Conservation (phyloP, 1,284 basidiomycete species). For the Rhodotorula sp. region DNA sequence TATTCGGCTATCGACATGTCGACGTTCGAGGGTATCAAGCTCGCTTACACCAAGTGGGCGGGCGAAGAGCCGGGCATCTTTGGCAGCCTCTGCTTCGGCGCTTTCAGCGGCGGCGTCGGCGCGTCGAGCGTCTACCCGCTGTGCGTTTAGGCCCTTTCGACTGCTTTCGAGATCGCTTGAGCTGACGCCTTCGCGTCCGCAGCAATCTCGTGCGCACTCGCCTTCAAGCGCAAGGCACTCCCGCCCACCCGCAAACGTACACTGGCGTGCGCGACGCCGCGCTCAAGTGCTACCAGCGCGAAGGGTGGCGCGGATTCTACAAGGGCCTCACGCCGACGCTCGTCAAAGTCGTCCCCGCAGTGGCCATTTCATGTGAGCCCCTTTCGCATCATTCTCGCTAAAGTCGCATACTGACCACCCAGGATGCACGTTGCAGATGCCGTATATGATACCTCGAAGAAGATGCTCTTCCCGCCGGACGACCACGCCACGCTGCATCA, state of each 20-base stretch:
- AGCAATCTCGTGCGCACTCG: constrained; percentile 92
- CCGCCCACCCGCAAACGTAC: constrained; percentile 86
- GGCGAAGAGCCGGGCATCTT: constrained; percentile 52
- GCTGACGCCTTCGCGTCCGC: constrained; percentile 45
- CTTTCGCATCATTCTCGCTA: neutral
- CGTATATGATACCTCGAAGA: constrained; percentile 40
- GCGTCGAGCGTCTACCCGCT: constrained; percentile 67
- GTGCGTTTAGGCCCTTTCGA: neutral
- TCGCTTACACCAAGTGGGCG: constrained; percentile 52
- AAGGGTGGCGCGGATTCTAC: constrained; percentile 95
- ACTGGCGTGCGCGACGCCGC: constrained; percentile 84
- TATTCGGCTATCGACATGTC: constrained; percentile 53
- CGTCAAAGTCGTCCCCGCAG: constrained; percentile 79
- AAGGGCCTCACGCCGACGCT: constrained; percentile 57
- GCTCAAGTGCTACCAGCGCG: constrained; percentile 73
- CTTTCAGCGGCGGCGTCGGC: constrained; percentile 52
- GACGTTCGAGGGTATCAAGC: constrained; percentile 54
- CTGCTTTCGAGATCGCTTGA: too few species aligned
- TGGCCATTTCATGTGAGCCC: constrained; percentile 71
- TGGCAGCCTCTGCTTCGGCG: constrained; percentile 52
- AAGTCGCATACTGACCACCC: too few species aligned
- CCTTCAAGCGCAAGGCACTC: constrained; percentile 91
- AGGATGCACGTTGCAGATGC: constrained; percentile 10
- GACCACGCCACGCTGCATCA: neutral
- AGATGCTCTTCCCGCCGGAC: constrained; percentile 35